Evolutionary conservation across 805 yeast genomes (phyloP).

Genomic region (Brettanomyces nanus): DNA sequence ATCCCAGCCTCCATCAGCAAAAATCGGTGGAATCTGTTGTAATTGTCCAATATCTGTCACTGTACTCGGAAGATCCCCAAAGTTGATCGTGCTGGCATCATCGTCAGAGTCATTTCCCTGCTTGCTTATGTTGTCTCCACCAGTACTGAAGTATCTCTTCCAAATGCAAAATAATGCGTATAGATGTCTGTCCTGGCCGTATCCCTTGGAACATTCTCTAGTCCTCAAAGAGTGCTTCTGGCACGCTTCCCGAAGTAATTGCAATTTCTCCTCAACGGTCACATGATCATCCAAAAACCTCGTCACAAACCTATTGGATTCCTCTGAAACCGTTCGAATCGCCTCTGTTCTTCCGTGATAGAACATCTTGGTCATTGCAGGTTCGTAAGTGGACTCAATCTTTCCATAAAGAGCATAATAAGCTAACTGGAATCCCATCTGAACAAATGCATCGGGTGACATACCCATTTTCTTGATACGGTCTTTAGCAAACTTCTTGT

Average conservation of each 20-base stretch:
- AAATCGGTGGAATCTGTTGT: slow-evolving; percentile 57
- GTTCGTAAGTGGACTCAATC: slow-evolving; percentile 91
- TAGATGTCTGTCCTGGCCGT: slow-evolving; percentile 89
- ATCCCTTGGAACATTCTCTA: slow-evolving; percentile 59
- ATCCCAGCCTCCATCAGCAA: slow-evolving; percentile 86
- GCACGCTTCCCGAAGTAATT: slow-evolving; percentile 62
- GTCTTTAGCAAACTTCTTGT: slow-evolving; percentile 62
- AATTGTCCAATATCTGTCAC: slow-evolving; percentile 16
- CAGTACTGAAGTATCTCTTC: slow-evolving; percentile 48
- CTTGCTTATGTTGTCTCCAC: slow-evolving; percentile 7
- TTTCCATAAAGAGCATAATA: slow-evolving; percentile 88
- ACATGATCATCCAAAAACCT: slow-evolving; percentile 67
- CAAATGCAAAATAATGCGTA: slow-evolving; percentile 84
- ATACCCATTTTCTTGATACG: slow-evolving; percentile 76
- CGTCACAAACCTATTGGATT: slow-evolving; percentile 75
- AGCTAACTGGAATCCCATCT: slow-evolving; percentile 89
- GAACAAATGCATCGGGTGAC: slow-evolving; percentile 92
- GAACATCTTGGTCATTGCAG: slow-evolving; percentile 88
- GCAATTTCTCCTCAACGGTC: slow-evolving; percentile 50
- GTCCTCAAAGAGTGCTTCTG: slow-evolving; percentile 60
- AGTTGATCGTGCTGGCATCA: slow-evolving; percentile 26
- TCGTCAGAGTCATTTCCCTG: slow-evolving; percentile 20
- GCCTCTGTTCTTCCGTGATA: slow-evolving; percentile 93
- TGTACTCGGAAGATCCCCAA: slow-evolving; percentile 18
- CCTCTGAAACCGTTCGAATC: slow-evolving; percentile 72